A percentile compares a stretch with the other conserved stretches of the same genome.
These are phyloP conservation scores for Nakazawaea wyomingensis DNA, from an alignment of 805 yeast genomes.

Conservation along the genomic window DNA sequence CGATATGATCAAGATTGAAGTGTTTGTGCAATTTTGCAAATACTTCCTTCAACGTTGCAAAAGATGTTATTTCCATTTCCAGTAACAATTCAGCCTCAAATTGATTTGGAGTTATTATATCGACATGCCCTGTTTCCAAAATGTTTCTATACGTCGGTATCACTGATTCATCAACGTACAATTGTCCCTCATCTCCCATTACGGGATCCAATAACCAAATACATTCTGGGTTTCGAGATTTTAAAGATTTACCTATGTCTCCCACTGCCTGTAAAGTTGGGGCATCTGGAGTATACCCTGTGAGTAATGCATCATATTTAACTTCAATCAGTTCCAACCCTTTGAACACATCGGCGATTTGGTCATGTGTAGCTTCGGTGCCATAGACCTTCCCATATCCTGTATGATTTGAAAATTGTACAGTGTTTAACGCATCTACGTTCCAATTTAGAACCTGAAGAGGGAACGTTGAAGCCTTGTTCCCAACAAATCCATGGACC, in stretches of 20 bases:
- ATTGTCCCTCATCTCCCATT: constrained; percentile 71
- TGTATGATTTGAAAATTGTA: constrained; percentile 65
- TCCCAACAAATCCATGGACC: constrained; percentile 70
- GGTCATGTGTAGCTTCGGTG: constrained; percentile 32
- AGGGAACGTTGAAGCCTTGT: constrained; percentile 62
- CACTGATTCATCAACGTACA: constrained; percentile 56
- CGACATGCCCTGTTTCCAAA: constrained; percentile 43
- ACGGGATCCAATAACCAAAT: constrained; percentile 72
- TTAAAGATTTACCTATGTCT: constrained; percentile 30
- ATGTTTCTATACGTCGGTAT: constrained; percentile 54
- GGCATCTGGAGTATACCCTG: constrained; percentile 66
- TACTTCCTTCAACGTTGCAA: constrained; percentile 38
- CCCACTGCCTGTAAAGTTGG: constrained; percentile 41
- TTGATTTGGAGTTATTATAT: constrained; percentile 84
- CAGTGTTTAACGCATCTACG: constrained; percentile 61
- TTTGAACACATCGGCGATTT: constrained; percentile 31
- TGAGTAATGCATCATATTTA: constrained; percentile 49
- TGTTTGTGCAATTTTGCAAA: constrained; percentile 40
- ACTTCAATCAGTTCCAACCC: constrained; percentile 31
- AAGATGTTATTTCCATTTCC: constrained; percentile 39
- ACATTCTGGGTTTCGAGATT: constrained; percentile 26
- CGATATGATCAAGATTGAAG: constrained; percentile 53
- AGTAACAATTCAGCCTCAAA: constrained; percentile 77
- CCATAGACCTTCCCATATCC: constrained; percentile 62
- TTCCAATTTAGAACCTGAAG: constrained; percentile 64